Conservation (phyloP, 2,329 filamentous ascomycete genomes). For the Aspergillus sp. region DNA sequence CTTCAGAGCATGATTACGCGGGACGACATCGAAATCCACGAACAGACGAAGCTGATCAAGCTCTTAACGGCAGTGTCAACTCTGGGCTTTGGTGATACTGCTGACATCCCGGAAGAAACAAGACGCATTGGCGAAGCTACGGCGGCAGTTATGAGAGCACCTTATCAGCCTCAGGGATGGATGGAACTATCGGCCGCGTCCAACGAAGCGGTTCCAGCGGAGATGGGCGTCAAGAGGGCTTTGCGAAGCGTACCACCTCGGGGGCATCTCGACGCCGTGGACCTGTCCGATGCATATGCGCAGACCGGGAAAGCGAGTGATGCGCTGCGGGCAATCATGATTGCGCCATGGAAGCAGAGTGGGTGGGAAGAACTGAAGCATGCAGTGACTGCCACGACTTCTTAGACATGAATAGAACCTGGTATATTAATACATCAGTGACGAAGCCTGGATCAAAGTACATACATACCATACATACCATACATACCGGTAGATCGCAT, state of each 20-base stretch:
- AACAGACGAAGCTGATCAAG: constrained; percentile 69
- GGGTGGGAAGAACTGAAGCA: constrained; percentile 59
- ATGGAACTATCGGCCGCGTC: constrained; percentile 64
- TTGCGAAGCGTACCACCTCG: constrained; percentile 69
- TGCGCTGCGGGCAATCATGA: constrained; percentile 72
- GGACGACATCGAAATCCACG: constrained; percentile 59
- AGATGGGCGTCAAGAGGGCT: constrained; percentile 82
- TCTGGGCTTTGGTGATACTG: constrained; percentile 49
- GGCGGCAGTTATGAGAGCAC: constrained; percentile 76
- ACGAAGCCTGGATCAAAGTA: neutral
- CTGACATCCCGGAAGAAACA: constrained; percentile 43
- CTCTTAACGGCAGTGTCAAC: constrained; percentile 73
- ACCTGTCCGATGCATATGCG: constrained; percentile 71
- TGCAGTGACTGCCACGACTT: constrained; percentile 25
- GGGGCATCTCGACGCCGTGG: constrained; percentile 65
- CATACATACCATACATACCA: neutral
- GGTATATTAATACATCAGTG: neutral
- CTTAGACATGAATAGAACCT: neutral
- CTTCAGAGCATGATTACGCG: constrained; percentile 70
- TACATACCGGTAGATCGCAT: neutral
- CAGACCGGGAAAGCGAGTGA: constrained; percentile 70
- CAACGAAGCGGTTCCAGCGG: constrained; percentile 57
- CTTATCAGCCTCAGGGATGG: constrained; percentile 79
- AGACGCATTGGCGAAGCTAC: constrained; percentile 65
- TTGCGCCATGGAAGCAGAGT: constrained; percentile 73